Evolutionary conservation across 768 basidiomycete genomes (phyloP).

Genomic region (Amanita polypyramis): DNA sequence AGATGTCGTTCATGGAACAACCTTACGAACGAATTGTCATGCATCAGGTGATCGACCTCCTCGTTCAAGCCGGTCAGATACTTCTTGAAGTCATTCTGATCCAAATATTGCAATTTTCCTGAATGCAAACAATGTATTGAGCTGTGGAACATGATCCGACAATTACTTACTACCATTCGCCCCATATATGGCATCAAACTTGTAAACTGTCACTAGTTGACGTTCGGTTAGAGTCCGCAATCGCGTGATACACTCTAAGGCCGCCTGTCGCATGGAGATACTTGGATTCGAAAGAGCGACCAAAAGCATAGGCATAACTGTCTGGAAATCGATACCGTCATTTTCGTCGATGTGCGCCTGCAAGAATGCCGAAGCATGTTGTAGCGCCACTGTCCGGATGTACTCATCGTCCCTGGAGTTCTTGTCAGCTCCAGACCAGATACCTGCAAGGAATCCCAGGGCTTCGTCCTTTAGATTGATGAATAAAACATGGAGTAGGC

Average conservation of each 20-base stretch:
- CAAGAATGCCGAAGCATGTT: constrained; percentile 74
- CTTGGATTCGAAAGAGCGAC: constrained; percentile 44
- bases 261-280: constrained; percentile 32
- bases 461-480: constrained; percentile 56
- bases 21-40: constrained; percentile 49
- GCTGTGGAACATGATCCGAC: constrained; percentile 1
- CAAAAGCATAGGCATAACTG: constrained; percentile 60
- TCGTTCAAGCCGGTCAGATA: constrained; percentile 45
- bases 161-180: constrained; percentile 36
- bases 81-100: constrained; percentile 47
- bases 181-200: constrained; percentile 67
- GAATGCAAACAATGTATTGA: constrained; percentile 5
- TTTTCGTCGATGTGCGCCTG: constrained; percentile 51
- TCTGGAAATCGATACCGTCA: constrained; percentile 67
- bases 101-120: constrained; percentile 58
- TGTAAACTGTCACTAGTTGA: constrained; percentile 51
- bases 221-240: constrained; percentile 30
- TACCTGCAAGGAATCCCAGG: constrained; percentile 70
- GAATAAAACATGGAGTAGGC: constrained; percentile 57
- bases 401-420: constrained; percentile 18
- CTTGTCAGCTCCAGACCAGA: constrained; percentile 35
- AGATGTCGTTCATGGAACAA: constrained; percentile 53
- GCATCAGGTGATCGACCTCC: constrained; percentile 43
- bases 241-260: constrained; percentile 44
- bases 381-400: constrained; percentile 47